phyloP scores from a whole-genome alignment of 345 rosid genomes.

The Eucalyptus erythrocorys region DNA sequence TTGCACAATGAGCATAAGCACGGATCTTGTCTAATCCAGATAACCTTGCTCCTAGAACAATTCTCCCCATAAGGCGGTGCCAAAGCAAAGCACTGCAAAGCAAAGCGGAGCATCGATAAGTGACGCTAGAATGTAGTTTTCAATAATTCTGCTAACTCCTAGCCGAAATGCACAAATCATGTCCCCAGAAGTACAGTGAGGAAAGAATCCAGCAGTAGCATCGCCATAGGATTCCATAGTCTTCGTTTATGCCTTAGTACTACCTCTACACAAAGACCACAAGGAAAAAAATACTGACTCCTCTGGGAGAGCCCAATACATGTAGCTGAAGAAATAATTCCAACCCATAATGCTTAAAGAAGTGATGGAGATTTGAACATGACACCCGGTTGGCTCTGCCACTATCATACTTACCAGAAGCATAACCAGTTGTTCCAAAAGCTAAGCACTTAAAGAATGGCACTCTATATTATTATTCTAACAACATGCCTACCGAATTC shows the following conservation, averaged over 20 bases:
- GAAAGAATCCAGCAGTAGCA: neutral
- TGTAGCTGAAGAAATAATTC: too few species aligned
- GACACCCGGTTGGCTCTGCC: neutral
- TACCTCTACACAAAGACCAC: neutral
- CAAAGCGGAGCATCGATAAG: neutral
- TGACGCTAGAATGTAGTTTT: neutral
- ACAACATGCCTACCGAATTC: neutral
- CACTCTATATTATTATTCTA: neutral
- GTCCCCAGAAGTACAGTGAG: neutral
- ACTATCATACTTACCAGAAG: neutral
- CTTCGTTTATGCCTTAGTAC: neutral
- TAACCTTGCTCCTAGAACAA: constrained; percentile 48
- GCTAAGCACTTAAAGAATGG: neutral
- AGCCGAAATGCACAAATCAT: neutral
- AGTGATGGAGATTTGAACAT: too few species aligned
- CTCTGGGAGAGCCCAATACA: too few species aligned
- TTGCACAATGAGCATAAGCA: constrained; percentile 75
- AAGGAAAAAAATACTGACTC: too few species aligned
- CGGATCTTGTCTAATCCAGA: constrained; percentile 60
- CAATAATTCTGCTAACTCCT: neutral
- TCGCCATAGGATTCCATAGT: too few species aligned
- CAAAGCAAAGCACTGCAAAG: constrained; percentile 79
- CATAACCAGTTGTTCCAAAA: neutral
- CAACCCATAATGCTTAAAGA: too few species aligned
- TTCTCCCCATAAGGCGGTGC: constrained; percentile 79